Conservation (phyloP, 2,329 filamentous ascomycete genomes). For the Apiospora kogelbergensis region DNA sequence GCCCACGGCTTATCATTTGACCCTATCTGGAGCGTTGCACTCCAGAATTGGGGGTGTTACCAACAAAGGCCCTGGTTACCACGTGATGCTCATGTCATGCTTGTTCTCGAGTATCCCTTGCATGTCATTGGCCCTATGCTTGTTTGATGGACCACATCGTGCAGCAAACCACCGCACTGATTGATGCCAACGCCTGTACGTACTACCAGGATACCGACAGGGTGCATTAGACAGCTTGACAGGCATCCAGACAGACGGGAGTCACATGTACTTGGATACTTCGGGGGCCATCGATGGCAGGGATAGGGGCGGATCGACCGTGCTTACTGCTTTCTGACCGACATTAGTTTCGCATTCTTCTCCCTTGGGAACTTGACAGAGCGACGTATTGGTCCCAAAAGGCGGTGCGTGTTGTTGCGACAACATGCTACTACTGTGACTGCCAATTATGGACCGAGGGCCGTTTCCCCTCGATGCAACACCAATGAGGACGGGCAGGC, state of each 20-base stretch:
- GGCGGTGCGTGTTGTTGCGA: not conserved
- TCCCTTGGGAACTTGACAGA: not conserved
- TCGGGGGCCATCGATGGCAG: not conserved
- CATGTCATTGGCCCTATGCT: not conserved
- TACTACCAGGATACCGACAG: not conserved
- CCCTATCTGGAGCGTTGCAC: not conserved
- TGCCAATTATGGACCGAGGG: not conserved
- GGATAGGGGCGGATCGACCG: not conserved
- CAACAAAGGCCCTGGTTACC: not conserved
- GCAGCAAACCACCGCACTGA: not conserved
- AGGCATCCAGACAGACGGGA: not conserved
- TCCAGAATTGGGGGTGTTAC: not conserved
- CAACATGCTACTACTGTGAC: not conserved
- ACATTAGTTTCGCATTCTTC: conserved; percentile 3
- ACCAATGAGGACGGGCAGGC: not conserved
- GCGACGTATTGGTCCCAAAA: not conserved
- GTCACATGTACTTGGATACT: not conserved
- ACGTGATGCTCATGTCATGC: not conserved
- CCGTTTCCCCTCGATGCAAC: not conserved
- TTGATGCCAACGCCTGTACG: not conserved
- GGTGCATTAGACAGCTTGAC: not conserved
- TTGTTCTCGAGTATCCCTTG: not conserved
- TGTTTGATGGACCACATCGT: not conserved
- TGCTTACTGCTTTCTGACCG: not conserved
- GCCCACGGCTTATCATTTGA: not conserved